phyloP scores from a whole-genome alignment of 192 early-diverging fungal genomes.

The Coemansia sp. region DNA sequence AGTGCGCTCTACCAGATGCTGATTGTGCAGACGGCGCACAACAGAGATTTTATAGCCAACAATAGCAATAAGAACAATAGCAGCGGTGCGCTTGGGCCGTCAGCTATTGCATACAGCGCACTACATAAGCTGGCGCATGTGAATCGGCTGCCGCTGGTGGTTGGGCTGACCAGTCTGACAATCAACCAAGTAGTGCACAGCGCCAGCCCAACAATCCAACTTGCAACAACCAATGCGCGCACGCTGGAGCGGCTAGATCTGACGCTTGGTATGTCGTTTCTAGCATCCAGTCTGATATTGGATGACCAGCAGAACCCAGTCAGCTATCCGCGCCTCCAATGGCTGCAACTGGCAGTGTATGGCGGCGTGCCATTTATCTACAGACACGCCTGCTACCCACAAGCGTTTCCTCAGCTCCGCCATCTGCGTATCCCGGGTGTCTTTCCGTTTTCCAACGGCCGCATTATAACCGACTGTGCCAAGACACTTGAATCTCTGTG shows the following conservation, averaged over 20 bases:
- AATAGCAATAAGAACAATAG: too few relatives aligned
- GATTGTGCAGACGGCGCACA: neutral
- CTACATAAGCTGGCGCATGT: neutral
- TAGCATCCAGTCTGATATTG: neutral
- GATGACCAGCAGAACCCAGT: neutral
- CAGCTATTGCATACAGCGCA: neutral
- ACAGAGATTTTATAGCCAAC: too few relatives aligned
- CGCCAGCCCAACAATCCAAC: neutral
- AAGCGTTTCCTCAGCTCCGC: conserved; percentile 13
- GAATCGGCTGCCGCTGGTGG: neutral
- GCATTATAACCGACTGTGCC: neutral
- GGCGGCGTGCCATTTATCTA: conserved; percentile 9
- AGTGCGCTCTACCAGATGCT: neutral
- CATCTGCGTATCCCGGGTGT: conserved; percentile 11
- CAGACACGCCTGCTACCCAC: neutral
- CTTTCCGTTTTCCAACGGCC: conserved; percentile 18
- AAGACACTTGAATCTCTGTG: neutral
- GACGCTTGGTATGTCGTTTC: neutral
- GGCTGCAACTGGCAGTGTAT: conserved; percentile 10
- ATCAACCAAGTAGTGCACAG: neutral
- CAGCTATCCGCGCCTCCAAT: conserved; percentile 11
- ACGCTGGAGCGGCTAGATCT: neutral
- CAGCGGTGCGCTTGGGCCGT: neutral
- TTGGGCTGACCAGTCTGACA: neutral
- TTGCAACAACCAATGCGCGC: neutral